Evolutionary conservation across 805 yeast species (phyloP).

Genomic region (Metschnikowia lachancei): DNA sequence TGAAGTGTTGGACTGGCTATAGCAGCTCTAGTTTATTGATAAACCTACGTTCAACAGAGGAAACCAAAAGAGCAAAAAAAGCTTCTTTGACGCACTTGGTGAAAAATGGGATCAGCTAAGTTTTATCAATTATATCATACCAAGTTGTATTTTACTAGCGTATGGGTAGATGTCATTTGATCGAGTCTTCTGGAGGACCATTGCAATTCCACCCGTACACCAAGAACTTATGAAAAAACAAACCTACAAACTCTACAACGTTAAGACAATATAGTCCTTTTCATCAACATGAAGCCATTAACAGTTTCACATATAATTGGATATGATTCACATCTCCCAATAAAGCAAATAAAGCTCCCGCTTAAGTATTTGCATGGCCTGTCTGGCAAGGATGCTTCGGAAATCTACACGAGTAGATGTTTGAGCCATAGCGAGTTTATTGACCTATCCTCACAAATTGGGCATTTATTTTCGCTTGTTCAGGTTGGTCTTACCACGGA

Average conservation of each 20-base stretch:
- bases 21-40: no score
- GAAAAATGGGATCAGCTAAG: no score
- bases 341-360: slow-evolving; percentile 17
- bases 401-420: slow-evolving; percentile 12
- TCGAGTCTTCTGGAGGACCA: no score
- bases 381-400: slow-evolving; percentile 5
- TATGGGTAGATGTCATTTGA: no score
- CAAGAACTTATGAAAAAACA: background rate
- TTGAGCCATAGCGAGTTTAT: slow-evolving; percentile 16
- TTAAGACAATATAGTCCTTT: background rate
- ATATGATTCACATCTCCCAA: slow-evolving; percentile 19
- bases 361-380: slow-evolving; percentile 13
- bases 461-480: slow-evolving; percentile 15
- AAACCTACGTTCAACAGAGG: no score
- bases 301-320: slow-evolving; percentile 17
- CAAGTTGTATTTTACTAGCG: no score
- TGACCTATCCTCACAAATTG: slow-evolving; percentile 17
- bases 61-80: no score
- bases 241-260: background rate
- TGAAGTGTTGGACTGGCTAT: no score
- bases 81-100: no score
- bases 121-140: no score
- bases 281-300: slow-evolving; percentile 13
- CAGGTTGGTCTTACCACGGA: slow-evolving; percentile 32
- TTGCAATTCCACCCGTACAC: slow-evolving; percentile 1